Evolutionary conservation across 202 grass and related monocot species (phyloP), one percentile per base, ranked within the genome.

Genomic region (Schoenoplectus tabernaemontani): DNA sequence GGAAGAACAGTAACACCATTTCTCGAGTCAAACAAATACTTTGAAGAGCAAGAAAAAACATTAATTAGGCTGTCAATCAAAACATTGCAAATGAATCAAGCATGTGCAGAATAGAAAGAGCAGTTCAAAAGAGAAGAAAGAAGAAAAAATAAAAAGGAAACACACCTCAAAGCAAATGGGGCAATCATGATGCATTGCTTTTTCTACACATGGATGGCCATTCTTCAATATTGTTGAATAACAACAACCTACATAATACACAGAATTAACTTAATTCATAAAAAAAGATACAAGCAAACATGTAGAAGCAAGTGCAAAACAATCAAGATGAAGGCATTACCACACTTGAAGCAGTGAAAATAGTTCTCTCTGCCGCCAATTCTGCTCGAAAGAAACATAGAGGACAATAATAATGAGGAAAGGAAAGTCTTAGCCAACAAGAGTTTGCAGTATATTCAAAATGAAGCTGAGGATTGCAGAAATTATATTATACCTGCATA

Each of bases 101-200:
- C 46, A 71, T 39, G 2, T 39, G 1, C 58, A 84, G 7, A n/a
- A 36, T 53, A 75, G 24, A 24, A 69, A 65, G 17, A 36, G 60
- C n/a, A 64, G 2, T 33, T 30, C 3, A 78, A 63, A 39, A 36
- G 24, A 64, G 16, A 62, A 34, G 3, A 87, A 81, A 58, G 37
- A 37, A 39, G 22, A 61, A 22, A 54, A 39, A 6, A 87, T 74
- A 38, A 44, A 22, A 57, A 57, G 4, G 16, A 57, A 19, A 57
- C 56, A 64, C 26, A 99, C 96, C 96, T 99, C 96, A 64, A 93
- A 95, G 68, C 96, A 99, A 81, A 99, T 89, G 83, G 96, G 96
- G 56, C 96, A 99, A 78, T 99, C 86, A 87, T 95, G 96, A 87
- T 99, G 96, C 96, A 99, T 95, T 3, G 96, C 92, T 76, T 91